phyloP scores from a whole-genome alignment of 2,329 filamentous ascomycete genomes.

The Pseudogymnoascus sp. region DNA sequence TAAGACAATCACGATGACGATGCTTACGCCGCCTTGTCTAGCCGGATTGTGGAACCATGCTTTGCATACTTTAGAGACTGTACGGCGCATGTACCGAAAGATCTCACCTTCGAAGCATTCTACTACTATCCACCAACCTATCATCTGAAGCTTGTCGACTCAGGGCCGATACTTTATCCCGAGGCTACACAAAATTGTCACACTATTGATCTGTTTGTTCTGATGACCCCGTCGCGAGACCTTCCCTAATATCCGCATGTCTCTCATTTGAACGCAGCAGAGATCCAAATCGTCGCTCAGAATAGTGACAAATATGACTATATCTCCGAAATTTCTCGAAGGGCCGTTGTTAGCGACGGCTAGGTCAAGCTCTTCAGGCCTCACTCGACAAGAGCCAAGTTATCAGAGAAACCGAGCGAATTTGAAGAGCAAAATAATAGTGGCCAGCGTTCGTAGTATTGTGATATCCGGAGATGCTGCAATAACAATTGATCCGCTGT shows the following conservation, averaged over 20 bases:
- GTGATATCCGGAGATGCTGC: conserved; percentile 11
- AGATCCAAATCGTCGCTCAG: conserved; percentile 10
- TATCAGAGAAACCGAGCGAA: conserved; percentile 13
- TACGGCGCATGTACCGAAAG: conserved; percentile 11
- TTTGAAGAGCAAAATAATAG: conserved; percentile 13
- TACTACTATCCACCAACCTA: conserved; percentile 13
- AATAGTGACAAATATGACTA: not conserved
- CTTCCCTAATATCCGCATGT: conserved; percentile 11
- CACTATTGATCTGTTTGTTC: conserved; percentile 13
- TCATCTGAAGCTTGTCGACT: conserved; percentile 14
- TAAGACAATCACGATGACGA: conserved; percentile 13
- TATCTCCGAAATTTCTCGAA: conserved; percentile 13
- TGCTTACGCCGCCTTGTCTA: conserved; percentile 12
- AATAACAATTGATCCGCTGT: conserved; percentile 13
- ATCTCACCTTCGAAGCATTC: conserved; percentile 14
- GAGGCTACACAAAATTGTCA: conserved; percentile 12
- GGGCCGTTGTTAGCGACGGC: conserved; percentile 10
- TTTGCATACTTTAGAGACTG: conserved; percentile 13
- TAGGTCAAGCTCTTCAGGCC: conserved; percentile 10
- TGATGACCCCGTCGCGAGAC: conserved; percentile 13
- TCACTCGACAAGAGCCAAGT: conserved; percentile 13
- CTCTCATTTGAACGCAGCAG: conserved; percentile 8
- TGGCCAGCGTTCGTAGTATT: conserved; percentile 11
- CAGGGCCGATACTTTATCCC: conserved; percentile 9
- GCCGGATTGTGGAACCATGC: conserved; percentile 14